Conservation (phyloP, 2,329 filamentous ascomycete species). For the Sphaerulina vaccinii region DNA sequence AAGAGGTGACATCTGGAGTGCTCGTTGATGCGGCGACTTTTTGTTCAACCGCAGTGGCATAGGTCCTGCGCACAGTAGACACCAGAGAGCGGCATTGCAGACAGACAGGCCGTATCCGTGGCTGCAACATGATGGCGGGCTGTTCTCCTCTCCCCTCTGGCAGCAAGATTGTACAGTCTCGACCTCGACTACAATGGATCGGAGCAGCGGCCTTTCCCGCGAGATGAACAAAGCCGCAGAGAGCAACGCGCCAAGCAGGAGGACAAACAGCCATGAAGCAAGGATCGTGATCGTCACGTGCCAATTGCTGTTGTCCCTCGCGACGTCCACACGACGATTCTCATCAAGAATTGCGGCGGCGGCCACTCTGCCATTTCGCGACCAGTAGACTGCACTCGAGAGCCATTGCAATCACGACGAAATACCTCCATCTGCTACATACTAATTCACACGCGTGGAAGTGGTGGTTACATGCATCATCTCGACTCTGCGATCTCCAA, state of each 20-base stretch:
- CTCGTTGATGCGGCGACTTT: conserved; percentile 26
- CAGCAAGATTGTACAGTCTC: no score
- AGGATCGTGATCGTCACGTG: conserved; percentile 4
- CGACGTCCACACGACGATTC: conserved; percentile 1
- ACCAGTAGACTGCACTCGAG: background rate
- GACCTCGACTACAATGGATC: no score
- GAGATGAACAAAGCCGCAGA: no score
- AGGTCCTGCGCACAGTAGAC: conserved; percentile 49
- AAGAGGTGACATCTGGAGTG: conserved; percentile 29
- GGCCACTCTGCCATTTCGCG: background rate
- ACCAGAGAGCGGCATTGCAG: conserved; percentile 51
- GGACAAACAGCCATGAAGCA: no score
- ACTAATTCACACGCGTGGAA: no score
- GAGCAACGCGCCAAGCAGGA: background rate
- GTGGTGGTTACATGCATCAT: conserved; percentile 1
- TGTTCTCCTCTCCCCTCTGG: background rate
- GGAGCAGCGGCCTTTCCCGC: background rate
- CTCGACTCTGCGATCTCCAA: conserved; percentile 1
- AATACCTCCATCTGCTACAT: no score
- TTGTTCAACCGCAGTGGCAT: conserved; percentile 50
- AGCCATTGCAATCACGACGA: background rate
- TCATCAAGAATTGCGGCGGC: background rate
- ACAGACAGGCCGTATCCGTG: conserved; percentile 58
- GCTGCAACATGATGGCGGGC: conserved; percentile 59
- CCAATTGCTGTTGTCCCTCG: background rate